Conservation (phyloP, 2,329 filamentous ascomycete genomes). For the Colletotrichum musae region DNA sequence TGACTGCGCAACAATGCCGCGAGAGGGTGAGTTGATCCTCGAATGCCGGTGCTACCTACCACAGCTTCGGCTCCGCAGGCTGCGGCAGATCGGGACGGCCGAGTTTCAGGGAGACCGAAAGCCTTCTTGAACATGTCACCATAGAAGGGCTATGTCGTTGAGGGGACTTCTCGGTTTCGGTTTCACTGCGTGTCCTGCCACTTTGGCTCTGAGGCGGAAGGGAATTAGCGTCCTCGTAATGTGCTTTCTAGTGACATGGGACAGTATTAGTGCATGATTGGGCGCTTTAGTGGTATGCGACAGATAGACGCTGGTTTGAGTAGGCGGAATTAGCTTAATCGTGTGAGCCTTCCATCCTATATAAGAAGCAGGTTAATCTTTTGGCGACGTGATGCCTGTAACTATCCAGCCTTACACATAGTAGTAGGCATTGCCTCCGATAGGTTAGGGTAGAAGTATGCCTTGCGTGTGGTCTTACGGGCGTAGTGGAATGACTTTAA, state of each 20-base stretch:
- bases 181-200: constrained; percentile 15
- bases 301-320: no score
- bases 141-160: no score
- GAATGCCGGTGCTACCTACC: no score
- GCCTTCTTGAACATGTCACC: constrained; percentile 19
- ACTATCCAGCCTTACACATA: constrained; percentile 17
- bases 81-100: constrained; percentile 1
- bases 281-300: no score
- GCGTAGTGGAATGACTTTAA: constrained; percentile 14
- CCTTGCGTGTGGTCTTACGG: constrained; percentile 25
- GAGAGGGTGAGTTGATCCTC: no score
- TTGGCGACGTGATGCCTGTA: background rate
- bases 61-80: constrained; percentile 16
- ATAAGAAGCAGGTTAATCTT: background rate
- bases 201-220: background rate
- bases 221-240: constrained; percentile 9
- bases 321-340: no score
- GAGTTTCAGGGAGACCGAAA: background rate
- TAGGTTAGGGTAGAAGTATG: constrained; percentile 10
- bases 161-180: constrained; percentile 25
- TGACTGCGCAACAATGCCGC: no score
- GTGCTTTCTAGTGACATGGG: background rate
- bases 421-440: background rate
- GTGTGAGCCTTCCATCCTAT: no score
- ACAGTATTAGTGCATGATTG: constrained; percentile 5